Conservation (phyloP, 2,329 filamentous ascomycete species). For the Mycosphaerella arachidis region DNA sequence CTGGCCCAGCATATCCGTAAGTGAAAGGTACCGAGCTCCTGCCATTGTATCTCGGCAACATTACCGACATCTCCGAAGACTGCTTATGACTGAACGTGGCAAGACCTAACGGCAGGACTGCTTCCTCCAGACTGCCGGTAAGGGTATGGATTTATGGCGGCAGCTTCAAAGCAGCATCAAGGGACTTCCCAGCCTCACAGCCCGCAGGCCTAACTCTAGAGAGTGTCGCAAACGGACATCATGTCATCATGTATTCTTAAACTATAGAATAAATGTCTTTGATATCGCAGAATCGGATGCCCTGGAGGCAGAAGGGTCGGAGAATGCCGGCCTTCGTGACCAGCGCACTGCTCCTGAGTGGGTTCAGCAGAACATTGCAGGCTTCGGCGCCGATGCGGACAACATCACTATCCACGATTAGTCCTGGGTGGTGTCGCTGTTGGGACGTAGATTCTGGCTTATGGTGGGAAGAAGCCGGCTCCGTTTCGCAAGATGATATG, state of each 20-base stretch:
- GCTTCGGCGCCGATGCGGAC: slow-evolving; percentile 56
- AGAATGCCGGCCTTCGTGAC: slow-evolving; percentile 50
- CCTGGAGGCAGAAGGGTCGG: slow-evolving; percentile 31
- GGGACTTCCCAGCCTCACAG: slow-evolving; percentile 33
- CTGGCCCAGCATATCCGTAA: slow-evolving; percentile 33
- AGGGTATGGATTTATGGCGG: slow-evolving; percentile 33
- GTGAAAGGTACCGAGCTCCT: background rate
- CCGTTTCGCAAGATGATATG: slow-evolving; percentile 47
- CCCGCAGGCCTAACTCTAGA: slow-evolving; percentile 47
- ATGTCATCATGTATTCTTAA: slow-evolving; percentile 34
- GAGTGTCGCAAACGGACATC: slow-evolving; percentile 42
- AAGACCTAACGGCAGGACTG: slow-evolving; percentile 19
- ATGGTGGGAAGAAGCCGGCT: slow-evolving; percentile 41
- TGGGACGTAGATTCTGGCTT: slow-evolving; percentile 47
- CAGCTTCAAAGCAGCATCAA: slow-evolving; percentile 20
- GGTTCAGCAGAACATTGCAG: slow-evolving; percentile 55
- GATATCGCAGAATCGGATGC: slow-evolving; percentile 36
- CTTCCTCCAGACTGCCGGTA: slow-evolving; percentile 35
- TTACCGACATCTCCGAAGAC: slow-evolving; percentile 17
- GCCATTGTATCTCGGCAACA: slow-evolving; percentile 13
- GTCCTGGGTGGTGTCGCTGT: slow-evolving; percentile 30
- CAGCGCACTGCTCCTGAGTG: slow-evolving; percentile 57
- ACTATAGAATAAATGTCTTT: slow-evolving; percentile 36
- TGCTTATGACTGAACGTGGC: slow-evolving; percentile 33
- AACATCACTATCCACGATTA: slow-evolving; percentile 40